Conservation (phyloP, 2,329 filamentous ascomycete species). For the Calonectria hongkongensis region DNA sequence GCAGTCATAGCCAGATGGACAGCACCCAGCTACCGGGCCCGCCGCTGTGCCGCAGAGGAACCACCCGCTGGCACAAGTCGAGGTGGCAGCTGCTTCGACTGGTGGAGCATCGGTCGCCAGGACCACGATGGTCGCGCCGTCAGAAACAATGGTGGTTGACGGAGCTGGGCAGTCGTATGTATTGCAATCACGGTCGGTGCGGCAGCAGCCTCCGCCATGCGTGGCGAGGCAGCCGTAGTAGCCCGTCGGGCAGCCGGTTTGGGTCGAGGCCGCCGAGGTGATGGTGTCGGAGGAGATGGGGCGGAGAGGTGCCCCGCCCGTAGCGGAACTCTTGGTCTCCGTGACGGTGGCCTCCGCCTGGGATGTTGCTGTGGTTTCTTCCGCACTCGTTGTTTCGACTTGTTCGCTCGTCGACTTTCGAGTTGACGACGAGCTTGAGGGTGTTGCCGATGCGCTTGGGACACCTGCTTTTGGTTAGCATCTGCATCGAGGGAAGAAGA, state of each 20-base stretch:
- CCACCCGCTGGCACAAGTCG: conserved; percentile 86
- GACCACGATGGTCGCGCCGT: conserved; percentile 83
- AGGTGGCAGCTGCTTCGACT: conserved; percentile 58
- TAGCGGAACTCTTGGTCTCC: conserved; percentile 59
- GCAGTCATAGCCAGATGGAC: conserved; percentile 85
- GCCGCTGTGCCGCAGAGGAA: conserved; percentile 77
- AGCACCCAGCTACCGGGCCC: conserved; percentile 86
- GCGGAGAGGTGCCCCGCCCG: conserved; percentile 68
- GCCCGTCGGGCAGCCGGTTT: conserved; percentile 83
- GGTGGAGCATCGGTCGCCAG: conserved; percentile 71
- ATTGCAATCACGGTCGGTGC: conserved; percentile 89
- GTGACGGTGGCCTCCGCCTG: conserved; percentile 51
- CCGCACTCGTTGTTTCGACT: conserved; percentile 61
- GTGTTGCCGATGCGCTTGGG: conserved; percentile 57
- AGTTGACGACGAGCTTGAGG: conserved; percentile 39
- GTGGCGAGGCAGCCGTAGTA: conserved; percentile 94
- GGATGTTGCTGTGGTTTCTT: conserved; percentile 60
- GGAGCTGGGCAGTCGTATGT: conserved; percentile 84
- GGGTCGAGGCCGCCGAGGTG: conserved; percentile 57
- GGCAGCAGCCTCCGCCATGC: conserved; percentile 90
- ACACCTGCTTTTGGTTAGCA: conserved; percentile 54
- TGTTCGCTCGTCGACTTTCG: conserved; percentile 46
- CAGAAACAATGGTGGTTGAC: conserved; percentile 78
- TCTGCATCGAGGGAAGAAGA: background rate
- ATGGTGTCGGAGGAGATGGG: conserved; percentile 65